Percentiles rank a stretch among this genome's conserved stretches.
Evolutionary conservation across 805 yeast genomes (phyloP).

Genomic region (Ogataea corticis): DNA sequence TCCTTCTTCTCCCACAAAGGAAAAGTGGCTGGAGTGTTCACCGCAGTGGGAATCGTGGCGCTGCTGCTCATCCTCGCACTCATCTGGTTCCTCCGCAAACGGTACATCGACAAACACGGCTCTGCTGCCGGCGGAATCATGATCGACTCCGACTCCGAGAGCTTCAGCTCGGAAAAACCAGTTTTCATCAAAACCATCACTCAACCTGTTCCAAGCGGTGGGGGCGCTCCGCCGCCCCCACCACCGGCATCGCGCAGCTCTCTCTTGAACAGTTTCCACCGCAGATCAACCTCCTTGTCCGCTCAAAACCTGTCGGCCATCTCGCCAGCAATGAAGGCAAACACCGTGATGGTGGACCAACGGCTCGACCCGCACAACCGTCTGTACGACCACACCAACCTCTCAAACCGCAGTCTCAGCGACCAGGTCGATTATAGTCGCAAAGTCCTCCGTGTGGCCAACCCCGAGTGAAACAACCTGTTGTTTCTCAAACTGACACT

Average conservation of each 20-base stretch:
- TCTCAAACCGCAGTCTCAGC: slow-evolving; percentile 46
- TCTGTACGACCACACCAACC: slow-evolving; percentile 47
- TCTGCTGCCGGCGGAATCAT: slow-evolving; percentile 7
- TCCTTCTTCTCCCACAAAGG: slow-evolving; percentile 70
- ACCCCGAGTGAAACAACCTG: slow-evolving; percentile 26
- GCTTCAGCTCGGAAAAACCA: slow-evolving; percentile 21
- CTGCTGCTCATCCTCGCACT: slow-evolving; percentile 45
- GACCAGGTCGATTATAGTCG: slow-evolving; percentile 62
- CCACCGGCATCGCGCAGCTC: neutral
- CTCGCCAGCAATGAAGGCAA: slow-evolving; percentile 5
- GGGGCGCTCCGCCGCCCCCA: neutral
- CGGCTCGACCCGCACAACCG: slow-evolving; percentile 59
- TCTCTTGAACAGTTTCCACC: slow-evolving; percentile 9
- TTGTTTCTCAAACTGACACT: neutral
- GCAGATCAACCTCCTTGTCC: slow-evolving; percentile 8
- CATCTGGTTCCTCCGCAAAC: slow-evolving; percentile 37
- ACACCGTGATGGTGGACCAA: slow-evolving; percentile 49
- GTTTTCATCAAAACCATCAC: slow-evolving; percentile 15
- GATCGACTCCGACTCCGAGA: slow-evolving; percentile 25
- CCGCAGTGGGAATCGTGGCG: slow-evolving; percentile 70
- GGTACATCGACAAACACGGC: slow-evolving; percentile 6
- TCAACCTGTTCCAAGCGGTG: neutral
- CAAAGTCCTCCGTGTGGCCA: slow-evolving; percentile 55
- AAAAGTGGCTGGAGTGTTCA: slow-evolving; percentile 83
- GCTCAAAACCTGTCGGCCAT: neutral